phyloP scores from a whole-genome alignment of 108 stramenopile species.

The Conticribra weissflogii region DNA sequence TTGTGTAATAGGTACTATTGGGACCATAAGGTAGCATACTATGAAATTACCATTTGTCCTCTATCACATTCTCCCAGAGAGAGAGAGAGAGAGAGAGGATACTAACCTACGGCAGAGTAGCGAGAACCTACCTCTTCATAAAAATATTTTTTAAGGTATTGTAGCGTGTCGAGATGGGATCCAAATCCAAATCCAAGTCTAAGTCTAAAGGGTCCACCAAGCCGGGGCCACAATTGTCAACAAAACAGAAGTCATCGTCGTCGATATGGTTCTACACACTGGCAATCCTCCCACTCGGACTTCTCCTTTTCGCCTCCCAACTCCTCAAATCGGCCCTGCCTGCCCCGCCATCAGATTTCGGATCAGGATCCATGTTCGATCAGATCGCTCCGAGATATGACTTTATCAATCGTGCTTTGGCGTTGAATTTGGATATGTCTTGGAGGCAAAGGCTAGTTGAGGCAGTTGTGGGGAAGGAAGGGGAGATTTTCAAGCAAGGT shows the following conservation, averaged over 20 bases:
- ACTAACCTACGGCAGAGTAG: no score
- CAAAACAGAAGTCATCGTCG: background rate
- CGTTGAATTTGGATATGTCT: conserved; percentile 81
- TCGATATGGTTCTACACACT: conserved; percentile 9
- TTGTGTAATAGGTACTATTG: no score
- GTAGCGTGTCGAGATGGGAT: no score
- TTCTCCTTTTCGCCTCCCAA: conserved; percentile 33
- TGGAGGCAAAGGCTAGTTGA: conserved; percentile 82
- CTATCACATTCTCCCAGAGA: no score
- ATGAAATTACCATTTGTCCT: no score
- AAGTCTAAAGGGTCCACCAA: no score
- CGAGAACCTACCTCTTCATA: no score
- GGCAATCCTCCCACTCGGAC: conserved; percentile 16
- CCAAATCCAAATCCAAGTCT: conserved; percentile 4
- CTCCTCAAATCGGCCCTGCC: conserved; percentile 33
- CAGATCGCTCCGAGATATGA: conserved; percentile 81
- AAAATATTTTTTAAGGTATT: no score
- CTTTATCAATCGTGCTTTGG: conserved; percentile 85
- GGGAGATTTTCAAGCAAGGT: conserved; percentile 26
- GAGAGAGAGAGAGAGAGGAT: no score
- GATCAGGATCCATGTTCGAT: conserved; percentile 90
- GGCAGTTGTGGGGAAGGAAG: conserved; percentile 38
- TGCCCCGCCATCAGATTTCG: conserved; percentile 59
- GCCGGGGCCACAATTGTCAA: background rate
- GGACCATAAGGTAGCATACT: no score